Conservation (phyloP, 2,329 filamentous ascomycete species). For the Xylaria sp. region DNA sequence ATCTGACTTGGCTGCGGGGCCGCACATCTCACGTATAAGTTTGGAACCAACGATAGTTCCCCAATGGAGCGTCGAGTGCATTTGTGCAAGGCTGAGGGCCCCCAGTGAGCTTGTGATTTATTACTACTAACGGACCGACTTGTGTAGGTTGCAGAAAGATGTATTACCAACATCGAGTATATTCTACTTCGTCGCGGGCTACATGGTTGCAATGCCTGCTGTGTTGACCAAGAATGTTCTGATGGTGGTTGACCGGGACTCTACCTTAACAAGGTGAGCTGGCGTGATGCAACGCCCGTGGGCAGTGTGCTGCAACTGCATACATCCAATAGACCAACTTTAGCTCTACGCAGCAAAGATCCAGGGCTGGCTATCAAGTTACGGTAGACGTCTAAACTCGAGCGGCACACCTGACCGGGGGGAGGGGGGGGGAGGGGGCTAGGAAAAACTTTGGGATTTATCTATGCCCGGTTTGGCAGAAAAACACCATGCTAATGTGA, state of each 20-base stretch:
- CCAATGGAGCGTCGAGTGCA: slow-evolving; percentile 21
- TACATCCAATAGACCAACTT: slow-evolving; percentile 6
- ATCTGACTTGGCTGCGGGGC: slow-evolving; percentile 32
- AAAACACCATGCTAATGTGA: neutral
- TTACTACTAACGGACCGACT: slow-evolving; percentile 11
- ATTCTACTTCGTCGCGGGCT: neutral
- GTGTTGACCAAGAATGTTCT: slow-evolving; percentile 4
- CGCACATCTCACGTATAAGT: slow-evolving; percentile 23
- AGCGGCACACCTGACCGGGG: neutral
- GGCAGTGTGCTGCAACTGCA: slow-evolving; percentile 19
- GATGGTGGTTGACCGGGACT: slow-evolving; percentile 7
- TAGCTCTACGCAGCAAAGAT: neutral
- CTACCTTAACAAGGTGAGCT: slow-evolving; percentile 7
- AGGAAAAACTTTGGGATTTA: neutral
- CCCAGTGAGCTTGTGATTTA: slow-evolving; percentile 5
- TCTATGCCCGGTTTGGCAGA: neutral
- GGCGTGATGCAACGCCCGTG: slow-evolving; percentile 16
- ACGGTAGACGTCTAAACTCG: slow-evolving; percentile 10
- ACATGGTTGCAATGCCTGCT: neutral
- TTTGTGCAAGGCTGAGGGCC: slow-evolving; percentile 32
- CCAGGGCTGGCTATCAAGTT: neutral
- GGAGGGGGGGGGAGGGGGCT: too few species aligned
- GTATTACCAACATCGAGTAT: slow-evolving; percentile 7
- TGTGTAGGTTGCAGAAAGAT: slow-evolving; percentile 1
- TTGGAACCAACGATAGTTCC: slow-evolving; percentile 20